These are phyloP conservation scores for Hypoxylon fragiforme DNA, from an alignment of 495 filamentous ascomycete species.

Conservation along the genomic window DNA sequence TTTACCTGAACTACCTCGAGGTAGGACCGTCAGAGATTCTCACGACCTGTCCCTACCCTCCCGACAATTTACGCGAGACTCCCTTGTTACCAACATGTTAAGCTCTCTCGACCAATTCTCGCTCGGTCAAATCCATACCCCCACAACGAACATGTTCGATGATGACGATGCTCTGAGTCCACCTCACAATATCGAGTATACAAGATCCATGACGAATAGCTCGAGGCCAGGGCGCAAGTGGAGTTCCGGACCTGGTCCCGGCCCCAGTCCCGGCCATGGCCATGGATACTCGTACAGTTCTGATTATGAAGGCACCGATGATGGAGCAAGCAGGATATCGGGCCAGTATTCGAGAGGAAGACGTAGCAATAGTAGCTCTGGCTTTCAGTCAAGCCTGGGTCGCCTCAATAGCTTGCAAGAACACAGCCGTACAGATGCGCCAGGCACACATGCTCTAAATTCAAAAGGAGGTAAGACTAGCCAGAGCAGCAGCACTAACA, in stretches of 20 bases:
- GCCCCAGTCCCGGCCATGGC: conserved; percentile 58
- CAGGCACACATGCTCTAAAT: conserved; percentile 40
- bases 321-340: conserved; percentile 62
- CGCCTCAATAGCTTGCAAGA: conserved; percentile 66
- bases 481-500: conserved; percentile 70
- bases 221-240: conserved; percentile 34
- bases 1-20: conserved; percentile 37
- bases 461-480: conserved; percentile 64
- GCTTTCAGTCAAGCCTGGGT: conserved; percentile 63
- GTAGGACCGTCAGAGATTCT: conserved; percentile 62
- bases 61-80: conserved; percentile 76
- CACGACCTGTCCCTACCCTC: conserved; percentile 83
- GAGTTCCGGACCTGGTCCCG: conserved; percentile 50
- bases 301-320: conserved; percentile 66
- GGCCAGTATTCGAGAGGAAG: conserved; percentile 61
- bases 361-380: conserved; percentile 81
- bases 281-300: conserved; percentile 77
- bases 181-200: conserved; percentile 27
- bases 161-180: conserved; percentile 44
- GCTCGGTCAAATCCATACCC: conserved; percentile 52
- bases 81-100: conserved; percentile 90
- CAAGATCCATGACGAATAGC: conserved; percentile 29
- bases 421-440: conserved; percentile 43
- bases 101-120: conserved; percentile 83
- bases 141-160: conserved; percentile 36